These are phyloP conservation scores for Cryptosporidium bovis DNA, from an alignment of 169 alveolate species.

Conservation along the genomic window DNA sequence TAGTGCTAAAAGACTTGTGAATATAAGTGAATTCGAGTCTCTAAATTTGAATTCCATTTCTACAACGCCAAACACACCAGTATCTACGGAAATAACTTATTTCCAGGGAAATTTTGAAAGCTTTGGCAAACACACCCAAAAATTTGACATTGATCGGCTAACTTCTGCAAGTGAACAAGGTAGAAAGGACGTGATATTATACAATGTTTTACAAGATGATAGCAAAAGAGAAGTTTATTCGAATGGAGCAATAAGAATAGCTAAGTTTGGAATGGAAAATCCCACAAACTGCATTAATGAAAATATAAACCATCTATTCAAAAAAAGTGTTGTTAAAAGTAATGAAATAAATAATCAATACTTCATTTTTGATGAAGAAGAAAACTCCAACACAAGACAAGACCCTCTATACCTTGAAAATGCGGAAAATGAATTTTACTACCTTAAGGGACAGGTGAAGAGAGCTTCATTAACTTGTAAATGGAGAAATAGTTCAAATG, in stretches of 20 bases:
- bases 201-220: background rate
- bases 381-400: background rate
- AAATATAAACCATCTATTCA: background rate
- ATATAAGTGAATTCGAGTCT: no score
- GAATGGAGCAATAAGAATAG: background rate
- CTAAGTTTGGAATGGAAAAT: background rate
- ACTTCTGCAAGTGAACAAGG: no score
- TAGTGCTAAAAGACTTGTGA: no score
- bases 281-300: background rate
- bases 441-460: conserved; percentile 6
- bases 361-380: conserved; percentile 57
- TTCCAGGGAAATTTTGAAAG: background rate
- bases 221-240: background rate
- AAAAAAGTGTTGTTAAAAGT: background rate
- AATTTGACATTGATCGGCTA: no score
- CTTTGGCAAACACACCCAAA: no score
- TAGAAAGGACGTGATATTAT: background rate
- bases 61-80: background rate
- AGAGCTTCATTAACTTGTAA: conserved; percentile 28
- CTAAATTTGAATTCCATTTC: background rate
- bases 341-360: background rate
- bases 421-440: conserved; percentile 68
- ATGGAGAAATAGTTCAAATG: background rate
- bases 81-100: background rate
- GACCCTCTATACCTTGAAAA: conserved; percentile 42